Evolutionary conservation across 352 stramenopile species (phyloP), one percentile per base, ranked within the genome.

Genomic region (Phytophthora foliorum): DNA sequence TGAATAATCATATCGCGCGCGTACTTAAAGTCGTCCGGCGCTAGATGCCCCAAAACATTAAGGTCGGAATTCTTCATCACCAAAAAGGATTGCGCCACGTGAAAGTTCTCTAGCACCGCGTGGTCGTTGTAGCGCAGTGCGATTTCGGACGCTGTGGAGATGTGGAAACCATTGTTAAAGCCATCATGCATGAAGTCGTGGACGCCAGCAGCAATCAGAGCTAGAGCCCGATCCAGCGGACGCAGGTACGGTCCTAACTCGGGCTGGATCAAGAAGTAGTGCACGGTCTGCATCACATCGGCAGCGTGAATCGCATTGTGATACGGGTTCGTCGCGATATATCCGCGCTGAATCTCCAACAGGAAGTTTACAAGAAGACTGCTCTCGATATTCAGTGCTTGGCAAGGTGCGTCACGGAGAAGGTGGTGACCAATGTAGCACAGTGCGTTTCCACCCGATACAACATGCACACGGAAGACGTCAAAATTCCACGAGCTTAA

Each of bases 181-280:
- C 91, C 91, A 48, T 96, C 89, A 66, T 97, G 91, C 73, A 90
- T 94, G 65, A 95, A 96, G 57, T 97, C 91, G 69, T 97, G 91
- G 46, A 97, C 91, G 4, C 77, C 85, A 4, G 91, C 91, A 3
- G 88, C 82, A 42, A 97, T 75, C 21, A 97, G 72, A 16, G 90
- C 74, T 1, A 94, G 72, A 25, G 79, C 85, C n/a, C 84, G 78
- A 63, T 95, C 88, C 0, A 94, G 69, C 7, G 89, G 88, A 27
- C 88, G 78, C 45, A 97, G 64, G 56, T 91, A 95, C 14, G 84
- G 77, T 46, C 82, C 42, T 10, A 97, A 62, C 41, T 95, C 83
- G 0, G 81, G 82, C 46, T 94, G 84, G 31, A 86, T 82, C 21
- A 95, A 69, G 44, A 97, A 96, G 56, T 94, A 96, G 69, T 97